A percentile compares a stretch with the other conserved stretches of the same genome.
Evolutionary conservation across 805 yeast genomes (phyloP).

Genomic region (Suhomyces sp.): DNA sequence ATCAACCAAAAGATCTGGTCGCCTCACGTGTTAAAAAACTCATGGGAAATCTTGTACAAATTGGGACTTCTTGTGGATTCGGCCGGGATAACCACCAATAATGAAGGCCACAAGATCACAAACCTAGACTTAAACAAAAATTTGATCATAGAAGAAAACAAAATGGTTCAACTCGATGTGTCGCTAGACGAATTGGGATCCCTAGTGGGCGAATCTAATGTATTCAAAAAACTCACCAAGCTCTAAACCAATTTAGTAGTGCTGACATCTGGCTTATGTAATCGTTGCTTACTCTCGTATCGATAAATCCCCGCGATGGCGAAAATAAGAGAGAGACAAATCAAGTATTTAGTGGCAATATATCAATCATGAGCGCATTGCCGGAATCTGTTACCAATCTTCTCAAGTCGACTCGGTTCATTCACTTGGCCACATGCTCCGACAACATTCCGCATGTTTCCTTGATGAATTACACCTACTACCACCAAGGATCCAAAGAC

Average conservation of each 20-base stretch:
- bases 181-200: constrained; percentile 50
- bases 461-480: constrained; percentile 84
- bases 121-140: constrained; percentile 27
- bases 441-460: constrained; percentile 81
- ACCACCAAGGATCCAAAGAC: constrained; percentile 38
- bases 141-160: constrained; percentile 40
- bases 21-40: constrained; percentile 54
- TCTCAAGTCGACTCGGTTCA: constrained; percentile 60
- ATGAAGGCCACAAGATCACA: constrained; percentile 34
- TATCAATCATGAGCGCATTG: constrained; percentile 9
- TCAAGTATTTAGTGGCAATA: not conserved
- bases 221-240: constrained; percentile 21
- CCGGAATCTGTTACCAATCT: constrained; percentile 41
- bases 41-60: constrained; percentile 73
- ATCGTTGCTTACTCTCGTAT: not conserved
- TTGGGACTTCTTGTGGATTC: constrained; percentile 52
- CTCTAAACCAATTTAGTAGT: constrained; percentile 15
- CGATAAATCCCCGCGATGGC: not conserved
- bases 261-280: not conserved
- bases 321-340: not conserved
- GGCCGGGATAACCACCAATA: constrained; percentile 40
- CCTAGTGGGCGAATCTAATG: constrained; percentile 21
- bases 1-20: constrained; percentile 55
- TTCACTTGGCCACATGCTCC: constrained; percentile 81
- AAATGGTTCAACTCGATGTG: constrained; percentile 51